Evolutionary conservation across 225 moss, liverwort and hornwort species (phyloP).

Genomic region (Thuidium tamariscinum): DNA sequence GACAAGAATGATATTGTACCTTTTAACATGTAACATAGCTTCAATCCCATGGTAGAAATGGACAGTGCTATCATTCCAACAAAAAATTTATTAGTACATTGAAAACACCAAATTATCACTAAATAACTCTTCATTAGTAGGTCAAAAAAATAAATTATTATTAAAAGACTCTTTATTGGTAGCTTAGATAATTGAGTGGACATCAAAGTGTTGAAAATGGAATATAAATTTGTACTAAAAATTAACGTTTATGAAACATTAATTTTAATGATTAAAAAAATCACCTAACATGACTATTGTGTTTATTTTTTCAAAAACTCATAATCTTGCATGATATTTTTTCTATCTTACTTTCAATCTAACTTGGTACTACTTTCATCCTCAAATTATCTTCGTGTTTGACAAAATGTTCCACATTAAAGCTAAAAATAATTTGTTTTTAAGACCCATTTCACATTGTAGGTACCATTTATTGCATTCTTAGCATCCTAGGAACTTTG

Average conservation of each 20-base stretch:
- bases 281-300: neutral
- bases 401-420: too few species aligned
- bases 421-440: too few species aligned
- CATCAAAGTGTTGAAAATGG: neutral
- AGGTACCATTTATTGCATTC: too few species aligned
- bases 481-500: too few species aligned
- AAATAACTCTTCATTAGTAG: neutral
- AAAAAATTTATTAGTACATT: neutral
- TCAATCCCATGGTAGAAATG: neutral
- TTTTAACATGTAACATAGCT: neutral
- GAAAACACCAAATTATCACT: neutral
- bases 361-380: accelerated
- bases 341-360: neutral
- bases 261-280: too few species aligned
- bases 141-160: neutral
- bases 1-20: neutral
- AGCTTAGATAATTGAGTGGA: accelerated
- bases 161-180: accelerated
- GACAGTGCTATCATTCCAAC: accelerated
- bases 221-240: neutral
- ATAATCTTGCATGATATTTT: accelerated
- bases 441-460: too few species aligned
- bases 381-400: too few species aligned
- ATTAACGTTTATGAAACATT: neutral
- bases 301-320: neutral